phyloP scores from a whole-genome alignment of 768 basidiomycete genomes.

The Tylopilus sp. region DNA sequence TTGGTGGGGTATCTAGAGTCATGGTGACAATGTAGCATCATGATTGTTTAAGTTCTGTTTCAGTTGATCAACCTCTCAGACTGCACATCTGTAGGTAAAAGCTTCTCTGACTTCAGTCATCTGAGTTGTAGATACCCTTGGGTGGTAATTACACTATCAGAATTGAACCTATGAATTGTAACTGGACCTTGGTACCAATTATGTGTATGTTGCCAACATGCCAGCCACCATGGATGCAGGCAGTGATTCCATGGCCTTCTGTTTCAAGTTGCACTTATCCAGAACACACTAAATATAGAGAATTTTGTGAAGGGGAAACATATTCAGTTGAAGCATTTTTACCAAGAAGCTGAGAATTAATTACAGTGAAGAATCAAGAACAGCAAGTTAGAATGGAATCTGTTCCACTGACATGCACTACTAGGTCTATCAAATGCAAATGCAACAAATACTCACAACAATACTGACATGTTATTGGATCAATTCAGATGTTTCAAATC shows the following conservation, averaged over 20 bases:
- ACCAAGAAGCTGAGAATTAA: neutral
- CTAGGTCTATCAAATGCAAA: too few relatives aligned
- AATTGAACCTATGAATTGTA: constrained; percentile 26
- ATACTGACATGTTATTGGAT: too few relatives aligned
- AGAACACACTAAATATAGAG: neutral
- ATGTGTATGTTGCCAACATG: constrained; percentile 44
- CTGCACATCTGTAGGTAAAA: too few relatives aligned
- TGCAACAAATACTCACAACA: too few relatives aligned
- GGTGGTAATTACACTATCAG: too few relatives aligned
- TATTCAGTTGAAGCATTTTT: neutral
- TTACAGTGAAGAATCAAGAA: constrained; percentile 1
- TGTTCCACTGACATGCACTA: neutral
- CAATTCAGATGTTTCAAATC: too few relatives aligned
- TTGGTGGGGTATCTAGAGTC: too few relatives aligned
- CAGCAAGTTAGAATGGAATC: neutral
- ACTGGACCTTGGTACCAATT: constrained; percentile 19
- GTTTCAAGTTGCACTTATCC: constrained; percentile 29
- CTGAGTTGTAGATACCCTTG: too few relatives aligned
- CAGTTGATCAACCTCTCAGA: too few relatives aligned
- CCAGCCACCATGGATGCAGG: constrained; percentile 39
- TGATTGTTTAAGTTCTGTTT: too few relatives aligned
- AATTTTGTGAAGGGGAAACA: neutral
- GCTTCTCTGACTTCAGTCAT: too few relatives aligned
- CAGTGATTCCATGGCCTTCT: constrained; percentile 38
- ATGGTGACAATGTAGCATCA: too few relatives aligned